These are phyloP conservation scores for Lactarius pseudohatsudake DNA, from an alignment of 768 basidiomycete genomes.

Conservation along the genomic window DNA sequence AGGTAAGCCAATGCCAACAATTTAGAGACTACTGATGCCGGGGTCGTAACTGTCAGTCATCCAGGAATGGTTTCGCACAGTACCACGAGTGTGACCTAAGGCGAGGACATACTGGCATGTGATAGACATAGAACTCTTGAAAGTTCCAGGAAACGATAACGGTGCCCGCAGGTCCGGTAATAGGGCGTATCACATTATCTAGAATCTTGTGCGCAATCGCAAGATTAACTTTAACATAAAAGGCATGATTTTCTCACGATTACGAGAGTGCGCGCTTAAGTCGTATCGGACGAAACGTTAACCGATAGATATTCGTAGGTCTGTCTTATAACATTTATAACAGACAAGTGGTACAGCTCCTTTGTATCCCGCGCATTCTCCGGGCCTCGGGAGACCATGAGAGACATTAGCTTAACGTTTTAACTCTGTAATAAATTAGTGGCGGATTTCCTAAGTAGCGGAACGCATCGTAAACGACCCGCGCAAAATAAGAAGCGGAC, in stretches of 20 bases:
- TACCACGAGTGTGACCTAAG: neutral
- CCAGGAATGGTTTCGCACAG: neutral
- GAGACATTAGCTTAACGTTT: neutral
- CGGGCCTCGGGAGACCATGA: neutral
- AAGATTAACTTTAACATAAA: neutral
- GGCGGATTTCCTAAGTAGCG: constrained; percentile 4
- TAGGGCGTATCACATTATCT: neutral
- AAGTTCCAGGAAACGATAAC: neutral
- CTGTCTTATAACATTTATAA: neutral
- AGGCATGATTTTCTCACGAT: neutral
- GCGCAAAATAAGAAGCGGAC: neutral
- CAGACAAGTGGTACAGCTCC: neutral
- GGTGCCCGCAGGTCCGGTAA: neutral
- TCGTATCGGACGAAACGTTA: neutral
- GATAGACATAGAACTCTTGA: neutral
- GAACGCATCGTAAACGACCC: constrained; percentile 5
- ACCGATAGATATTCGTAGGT: neutral
- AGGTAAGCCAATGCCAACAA: neutral
- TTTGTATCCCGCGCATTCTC: neutral
- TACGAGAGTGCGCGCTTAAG: too few species aligned
- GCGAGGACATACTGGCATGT: neutral
- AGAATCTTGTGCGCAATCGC: neutral
- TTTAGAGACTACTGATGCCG: neutral
- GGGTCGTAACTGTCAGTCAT: neutral
- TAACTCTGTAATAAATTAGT: neutral